Conservation (phyloP, 2,329 filamentous ascomycete species). For the Ophiostoma fasciatum region DNA sequence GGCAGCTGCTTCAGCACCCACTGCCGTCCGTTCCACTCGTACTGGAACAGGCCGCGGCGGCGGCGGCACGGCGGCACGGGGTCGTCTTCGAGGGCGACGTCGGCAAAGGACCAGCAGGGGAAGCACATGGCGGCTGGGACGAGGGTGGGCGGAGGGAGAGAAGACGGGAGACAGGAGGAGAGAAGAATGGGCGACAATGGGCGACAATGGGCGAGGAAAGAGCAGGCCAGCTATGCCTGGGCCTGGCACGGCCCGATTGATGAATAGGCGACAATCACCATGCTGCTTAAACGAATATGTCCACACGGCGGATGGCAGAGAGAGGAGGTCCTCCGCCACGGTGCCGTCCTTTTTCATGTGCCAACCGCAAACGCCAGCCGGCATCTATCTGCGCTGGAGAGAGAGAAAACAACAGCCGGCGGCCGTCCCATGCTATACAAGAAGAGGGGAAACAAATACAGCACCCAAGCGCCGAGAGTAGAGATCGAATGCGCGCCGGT, state of each 20-base stretch:
- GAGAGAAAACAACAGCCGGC: not conserved
- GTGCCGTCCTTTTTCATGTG: too few relatives aligned
- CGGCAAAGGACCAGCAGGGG: conserved; percentile 30
- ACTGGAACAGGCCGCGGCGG: conserved; percentile 18
- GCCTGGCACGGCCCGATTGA: too few relatives aligned
- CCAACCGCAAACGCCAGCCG: too few relatives aligned
- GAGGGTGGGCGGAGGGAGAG: conserved; percentile 1
- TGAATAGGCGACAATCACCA: too few relatives aligned
- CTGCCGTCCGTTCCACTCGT: conserved; percentile 24
- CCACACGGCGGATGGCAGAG: too few relatives aligned
- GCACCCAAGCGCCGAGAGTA: conserved; percentile 9
- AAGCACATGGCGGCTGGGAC: conserved; percentile 36
- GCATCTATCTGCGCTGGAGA: too few relatives aligned
- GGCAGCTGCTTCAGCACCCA: conserved; percentile 18
- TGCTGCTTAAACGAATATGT: too few relatives aligned
- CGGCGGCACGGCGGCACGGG: conserved; percentile 19
- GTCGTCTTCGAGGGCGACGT: conserved; percentile 13
- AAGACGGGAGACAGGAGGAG: not conserved
- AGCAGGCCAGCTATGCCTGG: too few relatives aligned
- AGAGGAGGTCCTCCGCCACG: too few relatives aligned
- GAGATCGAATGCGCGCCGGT: conserved; percentile 8
- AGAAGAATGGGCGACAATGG: not conserved
- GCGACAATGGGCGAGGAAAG: not conserved
- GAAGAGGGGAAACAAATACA: not conserved
- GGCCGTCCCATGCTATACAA: conserved; percentile 6